Base-by-base conservation (phyloP, 2,329 filamentous ascomycete genomes). In the Aspergillus ruber region DNA sequence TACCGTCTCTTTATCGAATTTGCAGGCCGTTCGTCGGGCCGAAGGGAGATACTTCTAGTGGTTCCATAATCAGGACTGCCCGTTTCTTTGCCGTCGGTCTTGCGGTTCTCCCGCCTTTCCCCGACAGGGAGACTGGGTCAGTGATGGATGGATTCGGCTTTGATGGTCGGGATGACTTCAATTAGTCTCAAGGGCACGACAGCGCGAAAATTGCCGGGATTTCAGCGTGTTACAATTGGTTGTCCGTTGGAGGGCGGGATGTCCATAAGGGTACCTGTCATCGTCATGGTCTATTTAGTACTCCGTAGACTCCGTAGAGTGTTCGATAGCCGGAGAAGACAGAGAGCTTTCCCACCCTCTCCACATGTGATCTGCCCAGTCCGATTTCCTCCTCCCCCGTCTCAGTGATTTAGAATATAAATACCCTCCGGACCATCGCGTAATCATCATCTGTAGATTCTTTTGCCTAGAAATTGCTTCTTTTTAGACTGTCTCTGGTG, bases 51-150 rank as follows among this genome's bases (percentile, higher is more conserved):
- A 20, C 33, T 35, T 17, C 13, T 7, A 35, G n/a, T 35, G n/a
- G 33, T 35, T 35, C 33, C 33, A n/a, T 29, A 29, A 4, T 29
- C 25, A 29, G 25, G 17, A 35, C 15, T 15, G 15, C 35, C 48
- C 45, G 43, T 42, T 12, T 42, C 50, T 51, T 57, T 55, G 41
- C 54, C 54, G 59, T 57, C 50, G 43, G 44, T 44, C 49, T 52
- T 47, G 43, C 42, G 46, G 46, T 20, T 43, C 47, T 53, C 52
- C 63, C 63, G 63, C 62, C 61, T 65, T 66, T 66, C 64, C 51
- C 64, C 64, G 63, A 65, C 32, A 21, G 33, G 17, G 29, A 41
- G 20, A 35, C 52, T 42, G 42, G 49, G 42, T 43, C 42, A 44
- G 35, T 45, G 36, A 39, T 18, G 49, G 49, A 40, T 43, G 46